phyloP scores from a whole-genome alignment of 2,329 filamentous ascomycete species.

The Penicillium sp. region DNA sequence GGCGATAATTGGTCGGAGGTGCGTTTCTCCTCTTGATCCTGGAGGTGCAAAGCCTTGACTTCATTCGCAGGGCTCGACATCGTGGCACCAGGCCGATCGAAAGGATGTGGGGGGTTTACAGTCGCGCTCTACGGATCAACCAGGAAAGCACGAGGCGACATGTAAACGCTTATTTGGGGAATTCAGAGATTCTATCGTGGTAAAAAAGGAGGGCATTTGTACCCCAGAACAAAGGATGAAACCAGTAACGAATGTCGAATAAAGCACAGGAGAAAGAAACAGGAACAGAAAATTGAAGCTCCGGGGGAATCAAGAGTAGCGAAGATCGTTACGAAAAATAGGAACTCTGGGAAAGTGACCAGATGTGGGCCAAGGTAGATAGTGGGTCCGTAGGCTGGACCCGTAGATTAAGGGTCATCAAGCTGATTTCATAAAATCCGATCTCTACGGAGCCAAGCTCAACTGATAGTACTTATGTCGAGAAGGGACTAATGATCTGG shows the following conservation, averaged over 20 bases:
- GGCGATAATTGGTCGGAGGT: conserved; percentile 27
- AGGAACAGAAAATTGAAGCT: background rate
- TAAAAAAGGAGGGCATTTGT: background rate
- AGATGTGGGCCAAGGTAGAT: background rate
- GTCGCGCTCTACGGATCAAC: conserved; percentile 6
- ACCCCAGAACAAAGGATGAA: background rate
- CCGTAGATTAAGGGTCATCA: background rate
- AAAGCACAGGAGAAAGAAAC: background rate
- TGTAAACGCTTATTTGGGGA: background rate
- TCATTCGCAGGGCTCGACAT: conserved; percentile 41
- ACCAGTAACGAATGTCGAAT: background rate
- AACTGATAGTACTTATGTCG: background rate
- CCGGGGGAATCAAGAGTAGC: background rate
- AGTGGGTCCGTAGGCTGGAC: background rate
- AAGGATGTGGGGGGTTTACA: conserved; percentile 8
- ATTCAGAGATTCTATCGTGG: too few relatives aligned
- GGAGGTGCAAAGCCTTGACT: conserved; percentile 24
- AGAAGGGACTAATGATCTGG: too few relatives aligned
- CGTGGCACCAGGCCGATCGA: conserved; percentile 28
- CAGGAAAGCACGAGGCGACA: background rate
- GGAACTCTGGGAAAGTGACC: background rate
- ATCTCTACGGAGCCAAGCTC: background rate
- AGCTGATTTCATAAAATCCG: background rate
- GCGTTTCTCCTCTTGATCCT: conserved; percentile 28
- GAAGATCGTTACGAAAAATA: conserved; percentile 1